Evolutionary conservation across 169 alveolate species (phyloP).

Genomic region (Plasmodium blacklocki): DNA sequence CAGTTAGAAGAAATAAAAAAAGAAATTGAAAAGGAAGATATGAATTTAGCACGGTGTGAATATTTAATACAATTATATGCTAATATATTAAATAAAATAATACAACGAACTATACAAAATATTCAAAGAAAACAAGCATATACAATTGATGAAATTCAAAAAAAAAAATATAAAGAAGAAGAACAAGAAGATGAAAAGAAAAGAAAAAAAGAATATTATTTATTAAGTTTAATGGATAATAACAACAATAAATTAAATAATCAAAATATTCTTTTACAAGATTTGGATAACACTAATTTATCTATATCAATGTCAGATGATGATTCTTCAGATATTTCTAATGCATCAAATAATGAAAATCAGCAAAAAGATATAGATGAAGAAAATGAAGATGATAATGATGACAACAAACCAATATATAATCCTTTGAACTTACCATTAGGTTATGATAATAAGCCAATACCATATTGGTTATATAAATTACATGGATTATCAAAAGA

Average conservation of each 20-base stretch:
- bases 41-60: constrained; percentile 90
- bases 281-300: constrained; percentile 40
- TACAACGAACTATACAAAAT: constrained; percentile 90
- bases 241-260: constrained; percentile 5
- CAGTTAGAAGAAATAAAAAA: constrained; percentile 81
- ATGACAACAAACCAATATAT: constrained; percentile 94
- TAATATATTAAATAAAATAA: constrained; percentile 87
- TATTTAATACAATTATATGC: constrained; percentile 85
- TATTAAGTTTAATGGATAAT: constrained; percentile 40
- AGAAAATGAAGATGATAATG: constrained; percentile 84
- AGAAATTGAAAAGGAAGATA: constrained; percentile 79
- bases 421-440: constrained; percentile 98
- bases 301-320: constrained; percentile 82
- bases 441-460: constrained; percentile 99
- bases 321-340: constrained; percentile 78
- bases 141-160: constrained; percentile 47
- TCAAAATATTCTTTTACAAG: constrained; percentile 26
- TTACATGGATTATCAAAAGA: constrained; percentile 98
- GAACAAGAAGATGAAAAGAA: background rate
- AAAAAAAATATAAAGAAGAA: background rate
- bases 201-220: constrained; percentile 3
- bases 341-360: constrained; percentile 68
- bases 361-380: background rate
- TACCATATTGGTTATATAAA: constrained; percentile 99
- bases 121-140: constrained; percentile 90